Conservation (phyloP, 768 basidiomycete genomes). For the Sporobolomyces pararoseus region DNA sequence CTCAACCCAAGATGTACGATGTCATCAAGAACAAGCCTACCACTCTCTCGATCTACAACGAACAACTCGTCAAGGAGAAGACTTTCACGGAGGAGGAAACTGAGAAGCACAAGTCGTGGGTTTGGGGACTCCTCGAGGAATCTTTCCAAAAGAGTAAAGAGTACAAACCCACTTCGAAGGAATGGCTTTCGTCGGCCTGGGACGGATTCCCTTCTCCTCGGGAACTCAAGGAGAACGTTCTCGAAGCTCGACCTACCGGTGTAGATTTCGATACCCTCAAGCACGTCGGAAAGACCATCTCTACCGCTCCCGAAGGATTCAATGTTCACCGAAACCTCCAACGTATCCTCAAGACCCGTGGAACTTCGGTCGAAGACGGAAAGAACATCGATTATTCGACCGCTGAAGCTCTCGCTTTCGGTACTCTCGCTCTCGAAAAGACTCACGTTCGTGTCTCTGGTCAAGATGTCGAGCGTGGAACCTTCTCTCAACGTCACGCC, state of each 20-base stretch:
- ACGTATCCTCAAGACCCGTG: conserved; percentile 80
- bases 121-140: conserved; percentile 97
- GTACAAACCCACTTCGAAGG: conserved; percentile 88
- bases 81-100: conserved; percentile 95
- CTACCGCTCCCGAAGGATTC: conserved; percentile 79
- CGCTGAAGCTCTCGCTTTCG: conserved; percentile 94
- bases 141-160: conserved; percentile 90
- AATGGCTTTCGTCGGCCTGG: conserved; percentile 98
- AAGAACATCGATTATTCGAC: conserved; percentile 95
- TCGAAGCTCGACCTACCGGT: conserved; percentile 88
- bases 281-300: conserved; percentile 80
- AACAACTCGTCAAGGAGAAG: conserved; percentile 80
- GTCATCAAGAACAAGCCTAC: conserved; percentile 84
- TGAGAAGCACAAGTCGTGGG: conserved; percentile 98
- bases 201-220: conserved; percentile 97
- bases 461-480: conserved; percentile 97
- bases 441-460: conserved; percentile 92
- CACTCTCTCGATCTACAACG: conserved; percentile 76
- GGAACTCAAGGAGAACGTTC: conserved; percentile 82
- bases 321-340: conserved; percentile 86
- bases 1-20: conserved; percentile 93
- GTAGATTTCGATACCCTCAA: conserved; percentile 69
- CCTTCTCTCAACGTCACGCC: conserved; percentile 97
- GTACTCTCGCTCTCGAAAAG: conserved; percentile 84
- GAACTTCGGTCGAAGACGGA: conserved; percentile 87